These are phyloP conservation scores for Prunus mume DNA, from an alignment of 306 rosid species.

Conservation along the genomic window DNA sequence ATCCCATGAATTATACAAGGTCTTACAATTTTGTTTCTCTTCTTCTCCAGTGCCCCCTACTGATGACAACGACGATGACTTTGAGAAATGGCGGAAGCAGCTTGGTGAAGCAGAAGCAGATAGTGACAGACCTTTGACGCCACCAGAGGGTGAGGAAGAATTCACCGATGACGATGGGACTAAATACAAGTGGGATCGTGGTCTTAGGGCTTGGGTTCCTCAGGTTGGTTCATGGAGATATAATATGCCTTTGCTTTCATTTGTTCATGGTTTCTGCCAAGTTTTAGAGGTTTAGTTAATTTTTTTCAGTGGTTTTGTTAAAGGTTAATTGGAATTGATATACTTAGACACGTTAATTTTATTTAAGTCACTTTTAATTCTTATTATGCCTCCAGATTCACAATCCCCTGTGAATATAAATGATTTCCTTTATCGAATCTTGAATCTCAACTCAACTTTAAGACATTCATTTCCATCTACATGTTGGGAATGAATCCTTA, in stretches of 20 bases:
- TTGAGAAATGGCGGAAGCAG: conserved; percentile 66
- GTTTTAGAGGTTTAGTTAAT: not conserved
- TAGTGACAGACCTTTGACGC: conserved; percentile 72
- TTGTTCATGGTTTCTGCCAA: not conserved
- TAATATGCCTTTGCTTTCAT: not conserved
- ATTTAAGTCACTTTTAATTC: not conserved
- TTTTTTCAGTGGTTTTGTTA: not conserved
- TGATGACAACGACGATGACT: conserved; percentile 54
- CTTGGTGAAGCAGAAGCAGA: conserved; percentile 32
- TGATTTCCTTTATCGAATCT: not conserved
- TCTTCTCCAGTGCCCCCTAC: conserved; percentile 43
- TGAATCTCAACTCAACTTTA: not conserved
- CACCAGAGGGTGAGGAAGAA: conserved; percentile 95
- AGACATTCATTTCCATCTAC: not conserved
- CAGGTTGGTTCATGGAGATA: conserved; percentile 54
- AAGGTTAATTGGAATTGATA: not conserved
- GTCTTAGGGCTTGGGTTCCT: conserved; percentile 84
- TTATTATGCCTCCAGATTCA: not conserved
- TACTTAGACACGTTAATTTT: not conserved
- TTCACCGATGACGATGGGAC: conserved; percentile 97
- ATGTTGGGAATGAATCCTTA: not conserved
- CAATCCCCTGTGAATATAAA: not conserved
- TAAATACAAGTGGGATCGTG: conserved; percentile 75
- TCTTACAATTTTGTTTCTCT: conserved; percentile 22
- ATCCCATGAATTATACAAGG: conserved; percentile 2